Base-by-base conservation (phyloP, 176 grass and related monocot genomes). In the Rhynchospora pubera region DNA sequence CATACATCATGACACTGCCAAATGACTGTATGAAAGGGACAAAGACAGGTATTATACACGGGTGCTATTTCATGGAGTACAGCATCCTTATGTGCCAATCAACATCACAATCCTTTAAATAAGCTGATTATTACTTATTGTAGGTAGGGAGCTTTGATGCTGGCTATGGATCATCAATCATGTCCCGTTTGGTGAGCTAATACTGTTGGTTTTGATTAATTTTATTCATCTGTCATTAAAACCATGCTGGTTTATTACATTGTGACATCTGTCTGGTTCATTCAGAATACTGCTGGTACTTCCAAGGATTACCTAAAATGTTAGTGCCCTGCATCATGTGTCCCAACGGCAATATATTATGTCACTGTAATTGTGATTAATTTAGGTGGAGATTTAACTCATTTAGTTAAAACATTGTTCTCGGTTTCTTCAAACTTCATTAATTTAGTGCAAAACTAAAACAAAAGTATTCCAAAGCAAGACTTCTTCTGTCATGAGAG, bases 91-190 rank as follows among this genome's bases (percentile, higher is more conserved):
- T 9, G 44, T 12, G 10, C 44, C 16, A n/a, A 42, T 72, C 14
- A 12, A 19, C 12, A 42, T 44, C 8, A 2, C 65, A 73, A 74
- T n/a, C 32, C 77, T 46, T 84, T 61, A n/a, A 15, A 47, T 60
- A 62, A 63, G 3, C 24, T 23, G 23, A 74, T 72, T 11, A 57
- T 84, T 24, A 80, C 51, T 50, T 85, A 46, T 83, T 9, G 16
- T 61, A 94, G 90, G 92, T 94, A 50, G 95, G 95, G 79, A 98
- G 95, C 77, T 98, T 98, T 84, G 95, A 98, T 94, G 90, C 90
- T 82, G 92, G 95, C 53, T 94, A 98, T 86, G 96, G 96, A 59
- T 94, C 90, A 82, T 93, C 92, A 9, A 94, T 98, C 81, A 98
- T 93, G 96, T 93, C 92, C 46, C 90, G 90, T 45, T 87, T 98